A percentile compares a stretch with the other conserved stretches of the same genome.
Evolutionary conservation across 257 asterid genomes (phyloP).

Genomic region (Solanum okadae): DNA sequence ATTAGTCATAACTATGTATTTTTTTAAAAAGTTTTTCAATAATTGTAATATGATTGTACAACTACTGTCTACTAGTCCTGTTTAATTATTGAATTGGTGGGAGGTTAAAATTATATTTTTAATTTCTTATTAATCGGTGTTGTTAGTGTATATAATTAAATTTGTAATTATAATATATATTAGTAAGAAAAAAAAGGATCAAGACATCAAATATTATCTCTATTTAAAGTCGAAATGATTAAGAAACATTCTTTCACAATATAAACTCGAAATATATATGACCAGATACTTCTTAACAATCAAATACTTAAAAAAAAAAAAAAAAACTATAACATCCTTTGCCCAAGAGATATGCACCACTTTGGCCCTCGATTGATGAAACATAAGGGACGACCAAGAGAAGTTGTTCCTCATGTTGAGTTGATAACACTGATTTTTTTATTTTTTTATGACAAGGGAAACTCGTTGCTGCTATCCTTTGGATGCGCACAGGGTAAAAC

Average conservation of each 20-base stretch:
- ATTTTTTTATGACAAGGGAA: too few species aligned
- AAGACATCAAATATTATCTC: neutral
- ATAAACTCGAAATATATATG: neutral
- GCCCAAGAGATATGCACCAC: neutral
- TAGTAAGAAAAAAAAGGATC: neutral
- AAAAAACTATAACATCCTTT: neutral
- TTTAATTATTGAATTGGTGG: neutral
- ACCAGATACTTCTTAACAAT: neutral
- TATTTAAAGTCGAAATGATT: neutral
- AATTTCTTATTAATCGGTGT: neutral
- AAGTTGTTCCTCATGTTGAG: neutral
- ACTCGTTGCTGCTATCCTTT: accelerated
- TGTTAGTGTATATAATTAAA: neutral
- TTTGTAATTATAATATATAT: neutral
- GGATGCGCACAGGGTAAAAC: too few species aligned
- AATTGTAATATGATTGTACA: neutral
- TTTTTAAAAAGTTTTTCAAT: neutral
- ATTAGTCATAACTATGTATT: neutral
- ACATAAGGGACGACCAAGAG: neutral
- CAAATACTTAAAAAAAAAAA: neutral
- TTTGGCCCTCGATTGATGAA: neutral
- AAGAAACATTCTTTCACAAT: neutral
- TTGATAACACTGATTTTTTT: too few species aligned
- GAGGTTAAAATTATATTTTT: neutral
- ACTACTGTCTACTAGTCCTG: neutral